These are phyloP conservation scores for Rhynchosporium graminicola DNA, from an alignment of 2,329 filamentous ascomycete genomes.

Conservation along the genomic window DNA sequence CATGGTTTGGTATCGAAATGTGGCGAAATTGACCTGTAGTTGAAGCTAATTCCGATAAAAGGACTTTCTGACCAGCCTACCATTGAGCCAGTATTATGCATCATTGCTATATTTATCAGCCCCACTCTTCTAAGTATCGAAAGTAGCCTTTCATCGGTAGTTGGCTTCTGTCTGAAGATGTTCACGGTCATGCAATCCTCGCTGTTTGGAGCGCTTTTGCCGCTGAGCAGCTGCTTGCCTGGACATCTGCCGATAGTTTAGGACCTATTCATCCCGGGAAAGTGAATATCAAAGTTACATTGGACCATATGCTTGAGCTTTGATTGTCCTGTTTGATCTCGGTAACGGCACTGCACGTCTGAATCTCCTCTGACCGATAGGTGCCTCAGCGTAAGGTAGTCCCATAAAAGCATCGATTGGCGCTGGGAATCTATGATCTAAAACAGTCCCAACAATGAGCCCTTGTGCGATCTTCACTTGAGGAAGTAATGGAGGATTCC, in stretches of 20 bases:
- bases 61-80: conserved; percentile 54
- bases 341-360: conserved; percentile 37
- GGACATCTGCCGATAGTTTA: conserved; percentile 40
- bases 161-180: conserved; percentile 43
- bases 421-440: conserved; percentile 34
- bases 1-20: no score
- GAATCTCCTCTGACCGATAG: conserved; percentile 49
- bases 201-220: conserved; percentile 27
- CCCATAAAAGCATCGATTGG: conserved; percentile 47
- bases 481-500: conserved; percentile 13
- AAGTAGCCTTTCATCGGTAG: conserved; percentile 35
- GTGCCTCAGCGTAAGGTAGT: conserved; percentile 50
- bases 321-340: conserved; percentile 34
- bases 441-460: conserved; percentile 38
- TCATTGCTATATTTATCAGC: conserved; percentile 45
- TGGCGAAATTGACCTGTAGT: conserved; percentile 45
- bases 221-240: conserved; percentile 36
- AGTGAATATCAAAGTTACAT: conserved; percentile 25
- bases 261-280: not conserved
- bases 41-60: conserved; percentile 59
- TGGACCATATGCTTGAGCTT: conserved; percentile 43
- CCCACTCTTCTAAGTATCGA: conserved; percentile 44
- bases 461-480: conserved; percentile 35
- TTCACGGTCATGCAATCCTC: conserved; percentile 57
- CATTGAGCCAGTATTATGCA: conserved; percentile 63